These are phyloP conservation scores for Boletus semigastroideus DNA, from an alignment of 1,284 basidiomycete species.

Conservation along the genomic window DNA sequence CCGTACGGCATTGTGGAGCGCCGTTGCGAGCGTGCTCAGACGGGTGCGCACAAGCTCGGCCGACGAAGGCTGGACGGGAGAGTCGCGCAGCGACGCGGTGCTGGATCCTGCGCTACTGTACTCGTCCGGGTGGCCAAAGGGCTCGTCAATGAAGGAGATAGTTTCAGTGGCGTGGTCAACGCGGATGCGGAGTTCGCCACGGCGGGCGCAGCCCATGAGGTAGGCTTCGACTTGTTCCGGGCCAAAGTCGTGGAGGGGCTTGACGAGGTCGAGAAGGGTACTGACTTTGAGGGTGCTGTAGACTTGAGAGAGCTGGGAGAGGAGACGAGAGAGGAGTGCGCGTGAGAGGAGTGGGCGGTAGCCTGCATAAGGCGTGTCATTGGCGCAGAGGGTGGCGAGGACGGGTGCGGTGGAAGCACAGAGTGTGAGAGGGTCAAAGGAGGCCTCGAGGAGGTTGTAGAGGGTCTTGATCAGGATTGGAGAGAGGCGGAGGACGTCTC, in stretches of 20 bases:
- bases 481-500: slow-evolving; percentile 85
- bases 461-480: slow-evolving; percentile 76
- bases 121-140: slow-evolving; percentile 55
- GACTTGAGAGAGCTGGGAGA: slow-evolving; percentile 92
- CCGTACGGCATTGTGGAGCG: slow-evolving; percentile 70
- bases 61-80: slow-evolving; percentile 62
- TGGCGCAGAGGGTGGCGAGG: slow-evolving; percentile 57
- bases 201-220: slow-evolving; percentile 88
- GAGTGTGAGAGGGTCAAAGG: slow-evolving; percentile 93
- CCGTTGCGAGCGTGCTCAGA: slow-evolving; percentile 72
- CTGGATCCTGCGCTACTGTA: slow-evolving; percentile 13
- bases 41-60: slow-evolving; percentile 74
- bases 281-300: slow-evolving; percentile 87
- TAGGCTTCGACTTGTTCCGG: slow-evolving; percentile 87
- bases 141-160: slow-evolving; percentile 85
- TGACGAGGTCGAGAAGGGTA: slow-evolving; percentile 75
- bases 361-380: slow-evolving; percentile 55
- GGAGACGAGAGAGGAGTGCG: slow-evolving; percentile 91
- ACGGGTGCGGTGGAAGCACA: slow-evolving; percentile 84
- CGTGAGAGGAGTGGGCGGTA: slow-evolving; percentile 92
- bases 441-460: slow-evolving; percentile 90
- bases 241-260: slow-evolving; percentile 71
- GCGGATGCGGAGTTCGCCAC: slow-evolving; percentile 85
- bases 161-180: slow-evolving; percentile 89
- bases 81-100: slow-evolving; percentile 17